Conservation (phyloP, 2,329 filamentous ascomycete species). For the Coniochaeta pulveracea region DNA sequence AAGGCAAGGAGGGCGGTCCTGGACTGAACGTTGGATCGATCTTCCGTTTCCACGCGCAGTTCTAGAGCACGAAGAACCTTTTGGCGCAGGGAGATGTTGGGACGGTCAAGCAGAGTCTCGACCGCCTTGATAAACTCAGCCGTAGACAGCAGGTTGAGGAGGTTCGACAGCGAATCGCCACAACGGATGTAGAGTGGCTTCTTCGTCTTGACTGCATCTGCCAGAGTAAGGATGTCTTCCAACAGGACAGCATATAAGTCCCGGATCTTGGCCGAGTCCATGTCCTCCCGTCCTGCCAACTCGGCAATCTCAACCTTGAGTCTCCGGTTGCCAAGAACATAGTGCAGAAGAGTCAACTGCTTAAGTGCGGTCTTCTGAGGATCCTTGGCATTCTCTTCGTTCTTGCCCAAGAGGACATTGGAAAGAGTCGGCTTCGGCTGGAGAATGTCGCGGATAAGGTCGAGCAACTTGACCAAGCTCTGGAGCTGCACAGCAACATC, state of each 20-base stretch:
- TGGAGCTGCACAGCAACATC: conserved; percentile 65
- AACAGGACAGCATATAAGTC: conserved; percentile 59
- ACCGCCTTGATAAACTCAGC: conserved; percentile 83
- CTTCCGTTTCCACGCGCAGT: conserved; percentile 63
- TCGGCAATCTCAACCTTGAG: conserved; percentile 43
- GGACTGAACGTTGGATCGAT: conserved; percentile 55
- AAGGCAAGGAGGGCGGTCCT: conserved; percentile 66
- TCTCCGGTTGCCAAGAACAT: conserved; percentile 45
- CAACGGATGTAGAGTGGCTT: conserved; percentile 45
- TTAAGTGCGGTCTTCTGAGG: conserved; percentile 38
- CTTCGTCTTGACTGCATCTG: conserved; percentile 49
- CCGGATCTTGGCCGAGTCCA: conserved; percentile 54
- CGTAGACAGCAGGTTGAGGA: conserved; percentile 78
- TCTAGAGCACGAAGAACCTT: conserved; percentile 76
- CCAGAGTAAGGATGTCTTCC: conserved; percentile 53
- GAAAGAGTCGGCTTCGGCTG: conserved; percentile 65
- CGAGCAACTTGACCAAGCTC: conserved; percentile 66
- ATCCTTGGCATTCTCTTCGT: conserved; percentile 34
- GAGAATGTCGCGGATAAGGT: conserved; percentile 64
- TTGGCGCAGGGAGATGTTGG: conserved; percentile 63
- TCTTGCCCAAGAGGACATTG: conserved; percentile 53
- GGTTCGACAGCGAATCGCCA: conserved; percentile 62
- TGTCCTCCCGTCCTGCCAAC: conserved; percentile 50
- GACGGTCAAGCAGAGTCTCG: conserved; percentile 66
- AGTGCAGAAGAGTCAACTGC: conserved; percentile 45